phyloP scores from a whole-genome alignment of 805 yeast genomes.

The Starmerella vaccinii region DNA sequence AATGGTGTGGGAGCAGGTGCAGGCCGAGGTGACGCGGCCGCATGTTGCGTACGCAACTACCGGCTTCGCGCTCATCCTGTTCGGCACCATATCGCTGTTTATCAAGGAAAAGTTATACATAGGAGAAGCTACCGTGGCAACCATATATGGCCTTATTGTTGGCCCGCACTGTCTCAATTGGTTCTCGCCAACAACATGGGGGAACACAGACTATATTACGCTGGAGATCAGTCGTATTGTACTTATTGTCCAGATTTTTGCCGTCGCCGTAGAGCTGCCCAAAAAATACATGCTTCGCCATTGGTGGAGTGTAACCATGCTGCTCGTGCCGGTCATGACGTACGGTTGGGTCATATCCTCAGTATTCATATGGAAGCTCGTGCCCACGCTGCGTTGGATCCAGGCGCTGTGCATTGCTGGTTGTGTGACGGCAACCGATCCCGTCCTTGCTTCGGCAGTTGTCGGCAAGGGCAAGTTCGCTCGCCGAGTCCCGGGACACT shows the following conservation, averaged over 20 bases:
- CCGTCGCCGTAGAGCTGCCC: slow-evolving; percentile 90
- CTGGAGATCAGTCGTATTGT: slow-evolving; percentile 75
- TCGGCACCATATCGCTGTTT: slow-evolving; percentile 69
- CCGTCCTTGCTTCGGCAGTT: slow-evolving; percentile 88
- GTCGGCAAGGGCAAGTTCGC: slow-evolving; percentile 93
- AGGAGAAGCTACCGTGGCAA: slow-evolving; percentile 87
- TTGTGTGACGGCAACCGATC: slow-evolving; percentile 91
- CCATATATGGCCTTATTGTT: slow-evolving; percentile 71
- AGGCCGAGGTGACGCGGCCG: slow-evolving; percentile 43
- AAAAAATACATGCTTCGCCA: slow-evolving; percentile 78
- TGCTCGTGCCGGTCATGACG: slow-evolving; percentile 81
- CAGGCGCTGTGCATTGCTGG: slow-evolving; percentile 69
- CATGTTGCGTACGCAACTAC: slow-evolving; percentile 83
- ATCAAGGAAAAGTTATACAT: slow-evolving; percentile 75
- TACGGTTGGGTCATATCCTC: slow-evolving; percentile 81
- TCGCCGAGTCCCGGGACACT: slow-evolving; percentile 82
- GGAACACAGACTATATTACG: slow-evolving; percentile 70
- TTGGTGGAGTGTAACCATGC: slow-evolving; percentile 63
- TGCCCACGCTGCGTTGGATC: slow-evolving; percentile 62
- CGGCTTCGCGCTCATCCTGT: slow-evolving; percentile 70
- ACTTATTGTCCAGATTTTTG: slow-evolving; percentile 78
- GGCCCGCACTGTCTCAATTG: slow-evolving; percentile 81
- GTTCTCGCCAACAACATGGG: slow-evolving; percentile 80
- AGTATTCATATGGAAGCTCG: slow-evolving; percentile 62
- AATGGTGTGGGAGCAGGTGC: slow-evolving; percentile 26